Evolutionary conservation across 129 eudicot species (phyloP).

Genomic region (Tagetes patula): DNA sequence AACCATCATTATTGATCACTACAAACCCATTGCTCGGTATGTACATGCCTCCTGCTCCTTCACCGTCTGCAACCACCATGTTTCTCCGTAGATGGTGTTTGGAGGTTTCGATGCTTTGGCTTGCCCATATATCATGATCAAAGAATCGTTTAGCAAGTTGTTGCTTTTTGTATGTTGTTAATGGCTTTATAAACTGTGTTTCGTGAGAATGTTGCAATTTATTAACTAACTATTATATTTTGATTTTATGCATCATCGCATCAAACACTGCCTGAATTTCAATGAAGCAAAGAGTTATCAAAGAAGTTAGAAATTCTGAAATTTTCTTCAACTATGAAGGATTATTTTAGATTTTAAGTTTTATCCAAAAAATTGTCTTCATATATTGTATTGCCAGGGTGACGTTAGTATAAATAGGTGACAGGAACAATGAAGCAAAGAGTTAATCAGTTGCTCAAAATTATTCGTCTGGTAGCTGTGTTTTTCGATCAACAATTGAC

Average conservation of each 20-base stretch:
- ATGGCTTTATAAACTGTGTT: not conserved
- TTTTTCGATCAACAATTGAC: no score
- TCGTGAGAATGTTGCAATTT: not conserved
- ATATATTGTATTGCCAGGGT: no score
- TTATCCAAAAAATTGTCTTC: no score
- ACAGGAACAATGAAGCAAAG: no score
- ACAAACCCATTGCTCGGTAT: slow-evolving; percentile 34
- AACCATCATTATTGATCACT: slow-evolving; percentile 28
- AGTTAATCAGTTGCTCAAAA: no score
- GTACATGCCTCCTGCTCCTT: slow-evolving; percentile 40
- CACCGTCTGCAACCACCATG: slow-evolving; percentile 37
- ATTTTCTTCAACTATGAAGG: no score
- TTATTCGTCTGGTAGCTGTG: no score
- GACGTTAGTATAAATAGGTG: no score
- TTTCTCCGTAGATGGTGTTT: slow-evolving; percentile 28
- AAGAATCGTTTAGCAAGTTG: slow-evolving; percentile 24
- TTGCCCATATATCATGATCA: slow-evolving; percentile 35
- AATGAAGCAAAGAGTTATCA: no score
- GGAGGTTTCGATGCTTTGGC: slow-evolving; percentile 33
- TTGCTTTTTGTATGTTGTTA: slow-evolving; percentile 5
- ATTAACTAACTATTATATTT: not conserved
- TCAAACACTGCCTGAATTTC: no score
- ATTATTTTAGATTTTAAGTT: no score
- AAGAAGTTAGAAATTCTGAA: no score
- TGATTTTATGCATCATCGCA: not conserved